Percentiles rank a stretch among this genome's conserved stretches.
Evolutionary conservation across 371 early-diverging fungal genomes (phyloP).

Genomic region (Mortierella sp.): DNA sequence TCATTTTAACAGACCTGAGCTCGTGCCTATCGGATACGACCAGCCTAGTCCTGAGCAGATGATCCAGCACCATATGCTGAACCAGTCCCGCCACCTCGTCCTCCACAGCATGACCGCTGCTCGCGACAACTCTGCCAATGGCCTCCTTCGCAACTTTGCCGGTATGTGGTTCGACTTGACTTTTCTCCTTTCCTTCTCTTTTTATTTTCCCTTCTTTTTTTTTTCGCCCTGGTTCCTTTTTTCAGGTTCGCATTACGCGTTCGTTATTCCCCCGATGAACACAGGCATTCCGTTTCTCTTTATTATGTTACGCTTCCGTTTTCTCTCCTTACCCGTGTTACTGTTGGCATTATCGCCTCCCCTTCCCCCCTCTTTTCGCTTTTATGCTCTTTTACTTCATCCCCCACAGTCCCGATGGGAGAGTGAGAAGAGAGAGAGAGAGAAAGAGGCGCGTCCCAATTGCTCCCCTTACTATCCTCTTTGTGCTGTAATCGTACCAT

Average conservation of each 20-base stretch:
- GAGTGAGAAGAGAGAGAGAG: neutral
- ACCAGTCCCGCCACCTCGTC: conserved; percentile 42
- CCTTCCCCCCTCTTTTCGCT: neutral
- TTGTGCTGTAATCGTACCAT: neutral
- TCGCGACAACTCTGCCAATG: conserved; percentile 13
- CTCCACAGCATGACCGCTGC: conserved; percentile 42
- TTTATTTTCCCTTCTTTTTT: neutral
- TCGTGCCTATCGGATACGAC: conserved; percentile 37
- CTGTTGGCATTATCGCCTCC: neutral
- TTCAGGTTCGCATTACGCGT: neutral
- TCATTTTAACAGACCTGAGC: conserved; percentile 28
- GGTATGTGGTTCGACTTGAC: conserved; percentile 11
- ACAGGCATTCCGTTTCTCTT: neutral
- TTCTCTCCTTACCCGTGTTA: neutral
- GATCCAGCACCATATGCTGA: conserved; percentile 54
- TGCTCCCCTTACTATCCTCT: conserved; percentile 4
- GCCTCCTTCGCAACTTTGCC: conserved; percentile 10
- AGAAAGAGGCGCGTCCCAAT: neutral
- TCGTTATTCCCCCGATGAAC: neutral
- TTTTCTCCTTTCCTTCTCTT: neutral
- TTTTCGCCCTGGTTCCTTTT: neutral
- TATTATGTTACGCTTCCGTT: neutral
- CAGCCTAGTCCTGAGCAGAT: conserved; percentile 44
- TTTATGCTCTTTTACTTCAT: neutral
- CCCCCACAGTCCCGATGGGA: conserved; percentile 1